A percentile compares a stretch with the other conserved stretches of the same genome.
Evolutionary conservation across 257 asterid species (phyloP).

Genomic region (Solanum bulbocastanum): DNA sequence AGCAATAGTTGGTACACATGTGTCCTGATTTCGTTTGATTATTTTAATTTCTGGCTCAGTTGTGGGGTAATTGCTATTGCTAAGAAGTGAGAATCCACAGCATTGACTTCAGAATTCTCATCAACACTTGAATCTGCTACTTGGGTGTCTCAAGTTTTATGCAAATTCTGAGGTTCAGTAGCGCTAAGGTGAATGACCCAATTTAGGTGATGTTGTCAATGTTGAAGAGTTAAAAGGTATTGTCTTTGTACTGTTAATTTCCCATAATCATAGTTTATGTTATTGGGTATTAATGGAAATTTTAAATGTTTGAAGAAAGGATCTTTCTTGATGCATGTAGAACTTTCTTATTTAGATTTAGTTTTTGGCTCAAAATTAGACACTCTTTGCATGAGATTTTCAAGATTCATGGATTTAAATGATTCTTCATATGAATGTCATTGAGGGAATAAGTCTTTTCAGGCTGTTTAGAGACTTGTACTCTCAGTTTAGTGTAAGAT

Average conservation of each 20-base stretch:
- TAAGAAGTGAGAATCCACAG: background rate
- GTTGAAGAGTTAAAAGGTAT: background rate
- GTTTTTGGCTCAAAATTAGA: background rate
- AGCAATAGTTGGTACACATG: background rate
- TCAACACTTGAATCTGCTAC: constrained; percentile 5
- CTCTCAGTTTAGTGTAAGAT: background rate
- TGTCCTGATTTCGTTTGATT: background rate
- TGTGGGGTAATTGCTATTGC: background rate
- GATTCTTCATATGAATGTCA: background rate
- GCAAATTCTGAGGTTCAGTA: background rate
- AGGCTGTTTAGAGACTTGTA: background rate
- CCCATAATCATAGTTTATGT: background rate
- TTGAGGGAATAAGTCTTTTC: background rate
- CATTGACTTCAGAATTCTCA: background rate
- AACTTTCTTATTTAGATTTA: background rate
- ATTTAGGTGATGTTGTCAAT: background rate
- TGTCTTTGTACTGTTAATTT: background rate
- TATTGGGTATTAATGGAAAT: background rate
- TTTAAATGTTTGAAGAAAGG: background rate
- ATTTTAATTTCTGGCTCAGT: background rate
- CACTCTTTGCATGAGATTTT: background rate
- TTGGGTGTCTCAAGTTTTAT: background rate
- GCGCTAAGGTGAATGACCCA: background rate
- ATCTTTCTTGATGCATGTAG: background rate
- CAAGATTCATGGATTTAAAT: background rate